Percentiles rank a stretch among this genome's conserved stretches.
phyloP scores from a whole-genome alignment of 2,329 filamentous ascomycete species.

The Fusarium secorum region DNA sequence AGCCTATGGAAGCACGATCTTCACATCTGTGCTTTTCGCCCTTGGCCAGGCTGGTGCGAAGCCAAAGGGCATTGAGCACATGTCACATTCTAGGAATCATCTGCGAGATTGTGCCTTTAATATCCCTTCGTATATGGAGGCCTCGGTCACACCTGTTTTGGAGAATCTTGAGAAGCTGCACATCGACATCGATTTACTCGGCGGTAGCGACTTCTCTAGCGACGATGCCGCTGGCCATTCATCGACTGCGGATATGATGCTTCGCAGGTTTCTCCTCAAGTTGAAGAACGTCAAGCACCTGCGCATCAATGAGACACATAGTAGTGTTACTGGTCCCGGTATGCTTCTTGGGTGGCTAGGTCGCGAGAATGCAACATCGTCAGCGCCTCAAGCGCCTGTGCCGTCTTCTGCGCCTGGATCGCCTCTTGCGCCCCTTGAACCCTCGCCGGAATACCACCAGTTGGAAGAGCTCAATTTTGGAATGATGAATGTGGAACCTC shows the following conservation, averaged over 20 bases:
- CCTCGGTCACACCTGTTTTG: constrained; percentile 52
- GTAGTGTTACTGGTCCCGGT: constrained; percentile 9
- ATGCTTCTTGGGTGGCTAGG: constrained; percentile 53
- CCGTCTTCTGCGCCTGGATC: background rate
- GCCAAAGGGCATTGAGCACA: constrained; percentile 57
- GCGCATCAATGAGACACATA: constrained; percentile 54
- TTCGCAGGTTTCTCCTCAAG: constrained; percentile 40
- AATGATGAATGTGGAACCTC: constrained; percentile 42
- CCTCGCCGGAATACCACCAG: constrained; percentile 44
- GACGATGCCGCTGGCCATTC: background rate
- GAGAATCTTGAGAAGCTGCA: constrained; percentile 55
- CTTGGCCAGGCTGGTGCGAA: constrained; percentile 50
- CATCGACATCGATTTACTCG: constrained; percentile 39
- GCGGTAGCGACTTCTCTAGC: constrained; percentile 7
- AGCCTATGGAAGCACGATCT: constrained; percentile 46
- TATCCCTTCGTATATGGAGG: constrained; percentile 51
- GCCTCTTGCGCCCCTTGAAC: background rate
- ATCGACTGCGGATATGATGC: constrained; percentile 11
- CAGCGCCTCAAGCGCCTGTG: background rate
- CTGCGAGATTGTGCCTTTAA: constrained; percentile 56
- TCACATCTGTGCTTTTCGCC: constrained; percentile 53
- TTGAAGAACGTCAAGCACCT: constrained; percentile 57
- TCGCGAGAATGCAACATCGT: background rate
- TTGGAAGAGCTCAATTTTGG: constrained; percentile 57
- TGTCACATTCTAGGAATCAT: constrained; percentile 47